A percentile compares a stretch with the other conserved stretches of the same genome.
Conservation (phyloP, 2,329 filamentous ascomycete genomes). For the Zasmidium angulare region DNA sequence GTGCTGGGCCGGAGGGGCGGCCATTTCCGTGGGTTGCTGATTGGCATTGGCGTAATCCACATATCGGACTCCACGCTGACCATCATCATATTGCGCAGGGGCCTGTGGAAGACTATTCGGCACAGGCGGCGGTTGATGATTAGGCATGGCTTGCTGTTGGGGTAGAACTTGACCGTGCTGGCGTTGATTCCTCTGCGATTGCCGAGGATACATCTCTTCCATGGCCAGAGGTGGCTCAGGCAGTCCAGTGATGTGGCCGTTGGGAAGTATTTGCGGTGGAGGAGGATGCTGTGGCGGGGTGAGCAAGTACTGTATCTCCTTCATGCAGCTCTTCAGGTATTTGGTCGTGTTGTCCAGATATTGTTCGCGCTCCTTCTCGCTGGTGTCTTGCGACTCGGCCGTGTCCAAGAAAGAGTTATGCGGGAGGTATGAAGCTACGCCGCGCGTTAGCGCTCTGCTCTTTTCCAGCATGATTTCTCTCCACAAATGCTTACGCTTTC, state of each 20-base stretch:
- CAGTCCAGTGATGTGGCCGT: slow-evolving; percentile 34
- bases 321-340: slow-evolving; percentile 65
- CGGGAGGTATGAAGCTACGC: slow-evolving; percentile 45
- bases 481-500: slow-evolving; percentile 22
- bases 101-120: slow-evolving; percentile 30
- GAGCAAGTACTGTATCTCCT: slow-evolving; percentile 68
- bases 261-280: slow-evolving; percentile 48
- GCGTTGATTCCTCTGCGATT: slow-evolving; percentile 49
- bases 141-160: slow-evolving; percentile 49
- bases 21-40: slow-evolving; percentile 35
- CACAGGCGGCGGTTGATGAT: slow-evolving; percentile 58
- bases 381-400: slow-evolving; percentile 41
- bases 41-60: slow-evolving; percentile 39
- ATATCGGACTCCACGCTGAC: slow-evolving; percentile 26
- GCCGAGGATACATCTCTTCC: slow-evolving; percentile 60
- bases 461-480: neutral
- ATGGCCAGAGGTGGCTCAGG: slow-evolving; percentile 56
- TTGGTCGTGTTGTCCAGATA: slow-evolving; percentile 63
- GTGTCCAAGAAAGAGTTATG: slow-evolving; percentile 54
- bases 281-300: slow-evolving; percentile 63
- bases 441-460: slow-evolving; percentile 18
- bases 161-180: slow-evolving; percentile 33
- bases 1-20: slow-evolving; percentile 26
- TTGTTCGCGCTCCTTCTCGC: slow-evolving; percentile 56
- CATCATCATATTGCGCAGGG: slow-evolving; percentile 19